Percentiles rank a stretch among this genome's conserved stretches.
These are phyloP conservation scores for Lathyrus aphaca DNA, from an alignment of 306 rosid genomes.

Conservation along the genomic window DNA sequence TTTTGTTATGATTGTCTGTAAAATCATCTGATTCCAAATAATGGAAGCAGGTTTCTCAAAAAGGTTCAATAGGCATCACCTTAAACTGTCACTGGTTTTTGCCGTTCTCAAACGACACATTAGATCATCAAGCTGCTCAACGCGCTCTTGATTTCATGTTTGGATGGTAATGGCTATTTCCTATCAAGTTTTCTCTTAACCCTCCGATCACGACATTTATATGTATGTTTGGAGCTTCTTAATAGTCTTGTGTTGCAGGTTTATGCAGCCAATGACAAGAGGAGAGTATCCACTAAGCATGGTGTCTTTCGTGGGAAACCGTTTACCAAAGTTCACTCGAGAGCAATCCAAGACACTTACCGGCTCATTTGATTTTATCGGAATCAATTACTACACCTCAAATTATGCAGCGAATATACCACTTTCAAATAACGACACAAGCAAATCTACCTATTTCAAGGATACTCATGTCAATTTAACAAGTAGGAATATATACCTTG, in stretches of 20 bases:
- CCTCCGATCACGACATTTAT: no score
- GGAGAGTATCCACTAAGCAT: conserved; percentile 75
- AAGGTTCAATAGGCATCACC: conserved; percentile 60
- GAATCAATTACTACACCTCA: conserved; percentile 70
- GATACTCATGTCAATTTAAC: conserved; percentile 49
- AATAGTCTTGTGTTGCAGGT: conserved; percentile 47
- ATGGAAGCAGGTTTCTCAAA: conserved; percentile 48
- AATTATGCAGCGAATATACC: conserved; percentile 44
- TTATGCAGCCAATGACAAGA: conserved; percentile 58
- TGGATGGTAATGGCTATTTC: conserved; percentile 55
- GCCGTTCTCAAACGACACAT: conserved; percentile 45
- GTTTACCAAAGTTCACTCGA: conserved; percentile 59
- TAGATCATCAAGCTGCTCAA: conserved; percentile 42
- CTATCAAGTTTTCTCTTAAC: neutral
- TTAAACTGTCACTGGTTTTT: conserved; percentile 51
- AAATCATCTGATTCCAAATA: neutral
- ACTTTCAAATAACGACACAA: conserved; percentile 15
- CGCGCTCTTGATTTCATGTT: conserved; percentile 58
- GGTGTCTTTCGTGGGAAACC: conserved; percentile 52
- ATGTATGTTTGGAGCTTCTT: no score
- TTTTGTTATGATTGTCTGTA: conserved; percentile 25
- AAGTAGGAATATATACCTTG: conserved; percentile 38
- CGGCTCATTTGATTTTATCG: conserved; percentile 70
- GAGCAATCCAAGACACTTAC: conserved; percentile 50
- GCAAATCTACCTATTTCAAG: conserved; percentile 24